Base-by-base conservation (phyloP, 805 yeast species). In the Barnettozyma pratensis region DNA sequence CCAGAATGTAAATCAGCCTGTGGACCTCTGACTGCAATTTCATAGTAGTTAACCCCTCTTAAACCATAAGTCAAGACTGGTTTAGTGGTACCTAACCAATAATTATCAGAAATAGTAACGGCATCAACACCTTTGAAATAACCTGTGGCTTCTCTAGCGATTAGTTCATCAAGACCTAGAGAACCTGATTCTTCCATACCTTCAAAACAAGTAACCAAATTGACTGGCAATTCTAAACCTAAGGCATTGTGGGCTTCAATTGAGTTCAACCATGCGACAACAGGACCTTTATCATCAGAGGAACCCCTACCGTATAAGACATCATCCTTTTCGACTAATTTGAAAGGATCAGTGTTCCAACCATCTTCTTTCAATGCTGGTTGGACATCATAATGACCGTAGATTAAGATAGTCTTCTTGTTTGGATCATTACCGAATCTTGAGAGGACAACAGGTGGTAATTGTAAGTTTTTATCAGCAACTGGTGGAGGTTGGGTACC, bases 181-280 rank as follows among this genome's bases (percentile, higher is more conserved):
- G 97, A 89, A 27, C 99, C 99, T 54, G 91, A 83, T 72, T 94
- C 99, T 72, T 94, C 99, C 99, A 94, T 94, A 53, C 99, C 98
- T 72, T 94, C 99, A 62, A 94, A 94, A 69, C 97, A 89, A 65
- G 87, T 85, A 44, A 90, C 79, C 59, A 94, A 70, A 72, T 94
- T 94, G 54, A 94, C 97, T 19, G 99, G 99, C 50, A 94, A 76
- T 54, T 91, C 97, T 62, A 87, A 63, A 25, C 88, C 90, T 49
- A 88, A 77, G 57, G 82, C 86, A 49, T 77, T 82, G 71, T 94
- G 97, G 12, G 99, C 97, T 71, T 91, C 86, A 39, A 94, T 75
- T 38, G 83, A 85, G 66, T 94, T 92, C 65, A 94, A 77, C 99
- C 99, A 94, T 47, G 96, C 97, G 59, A 91, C 75, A 41, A 94